Evolutionary conservation across 106 monocot genomes (phyloP), one percentile per base, ranked within the genome.

Genomic region (Allium fistulosum): DNA sequence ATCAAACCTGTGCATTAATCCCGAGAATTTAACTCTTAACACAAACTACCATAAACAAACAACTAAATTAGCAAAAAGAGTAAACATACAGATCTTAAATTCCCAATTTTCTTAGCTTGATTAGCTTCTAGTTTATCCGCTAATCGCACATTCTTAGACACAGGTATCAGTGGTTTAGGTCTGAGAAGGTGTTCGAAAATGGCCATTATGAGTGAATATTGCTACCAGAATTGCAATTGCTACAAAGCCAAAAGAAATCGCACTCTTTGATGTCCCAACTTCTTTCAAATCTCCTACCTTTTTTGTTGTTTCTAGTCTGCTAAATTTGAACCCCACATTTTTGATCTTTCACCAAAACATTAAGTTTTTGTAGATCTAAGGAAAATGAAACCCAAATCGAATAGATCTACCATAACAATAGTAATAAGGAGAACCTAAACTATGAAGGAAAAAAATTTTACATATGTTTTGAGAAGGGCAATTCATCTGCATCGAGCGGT

Each of bases 121-220:
- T 46, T 68, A 13, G 45, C 37, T 45, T 72, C 72, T 13, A 65
- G 26, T 17, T 22, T 75, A 62, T 47, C 15, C 62, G 50, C 22
- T 51, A 14, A 10, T 12, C 22, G 62, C 17, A 46, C 59, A n/a
- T 53, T 57, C 22, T 52, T 53, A 18, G 76, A 49, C 17, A 59
- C 68, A 10, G 53, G 14, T 9, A 28, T 50, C 28, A 79, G 67
- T n/a, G 80, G 15, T 55, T 78, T 79, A 9, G 78, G 80, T 58
- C 82, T 77, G 53, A 90, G 66, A 15, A 94, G 71, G 58, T 82
- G 87, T 66, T 94, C 89, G n/a, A 94, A 87, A 26, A 94, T 87
- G n/a, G 90, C 94, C 94, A 94, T 94, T 65, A 94, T 70, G 63
- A 94, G 84, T 22, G 84, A 94, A 94, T 86, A 94, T 90, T 0